These are phyloP conservation scores for Cyclocybe aegerita DNA, from an alignment of 768 basidiomycete genomes.

Conservation along the genomic window DNA sequence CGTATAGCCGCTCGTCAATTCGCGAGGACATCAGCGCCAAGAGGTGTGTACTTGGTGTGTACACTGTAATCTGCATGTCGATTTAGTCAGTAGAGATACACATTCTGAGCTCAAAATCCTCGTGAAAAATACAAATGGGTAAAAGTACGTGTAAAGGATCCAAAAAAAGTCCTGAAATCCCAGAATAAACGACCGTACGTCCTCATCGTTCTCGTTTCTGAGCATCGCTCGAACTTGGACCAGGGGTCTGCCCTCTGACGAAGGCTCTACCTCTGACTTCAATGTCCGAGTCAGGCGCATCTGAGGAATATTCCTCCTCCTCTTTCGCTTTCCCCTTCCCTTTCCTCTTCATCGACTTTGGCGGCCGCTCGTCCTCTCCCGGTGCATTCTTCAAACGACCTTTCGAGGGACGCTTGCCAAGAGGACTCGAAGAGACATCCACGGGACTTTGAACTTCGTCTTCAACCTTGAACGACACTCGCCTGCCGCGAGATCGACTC, in stretches of 20 bases:
- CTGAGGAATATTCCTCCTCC: neutral
- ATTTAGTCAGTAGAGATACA: no score
- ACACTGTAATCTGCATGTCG: no score
- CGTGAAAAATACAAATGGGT: neutral
- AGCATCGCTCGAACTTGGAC: constrained; percentile 13
- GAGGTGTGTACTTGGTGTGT: no score
- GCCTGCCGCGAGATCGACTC: constrained; percentile 54
- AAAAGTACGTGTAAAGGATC: neutral
- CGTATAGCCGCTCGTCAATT: neutral
- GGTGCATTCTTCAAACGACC: neutral
- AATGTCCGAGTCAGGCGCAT: neutral
- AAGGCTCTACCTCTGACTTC: constrained; percentile 6
- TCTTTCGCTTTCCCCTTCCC: constrained; percentile 14
- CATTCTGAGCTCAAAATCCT: neutral
- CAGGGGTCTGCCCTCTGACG: constrained; percentile 30
- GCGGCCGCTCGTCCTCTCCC: neutral
- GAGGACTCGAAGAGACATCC: constrained; percentile 9
- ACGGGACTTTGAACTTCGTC: constrained; percentile 20
- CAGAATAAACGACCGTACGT: no score
- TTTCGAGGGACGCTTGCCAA: constrained; percentile 1
- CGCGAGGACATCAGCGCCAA: neutral
- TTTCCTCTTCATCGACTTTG: constrained; percentile 2
- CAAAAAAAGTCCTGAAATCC: neutral
- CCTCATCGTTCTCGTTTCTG: neutral
- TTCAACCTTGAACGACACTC: constrained; percentile 54